Conservation (phyloP, 2,329 filamentous ascomycete species). For the Aspergillus sp. region DNA sequence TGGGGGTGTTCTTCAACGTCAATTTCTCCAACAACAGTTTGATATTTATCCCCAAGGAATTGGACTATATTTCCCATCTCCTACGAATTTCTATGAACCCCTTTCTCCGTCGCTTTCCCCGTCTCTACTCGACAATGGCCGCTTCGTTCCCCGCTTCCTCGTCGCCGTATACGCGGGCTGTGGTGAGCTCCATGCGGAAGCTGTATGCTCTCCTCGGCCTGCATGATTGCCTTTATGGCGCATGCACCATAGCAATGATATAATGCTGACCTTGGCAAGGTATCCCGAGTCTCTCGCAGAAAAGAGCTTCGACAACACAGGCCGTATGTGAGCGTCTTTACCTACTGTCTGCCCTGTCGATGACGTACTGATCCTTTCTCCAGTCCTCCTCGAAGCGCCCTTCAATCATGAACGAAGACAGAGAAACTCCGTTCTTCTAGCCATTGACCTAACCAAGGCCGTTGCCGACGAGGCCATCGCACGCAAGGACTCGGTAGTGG, state of each 20-base stretch:
- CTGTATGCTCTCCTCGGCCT: slow-evolving; percentile 57
- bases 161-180: slow-evolving; percentile 65
- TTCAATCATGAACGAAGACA: slow-evolving; percentile 57
- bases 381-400: slow-evolving; percentile 69
- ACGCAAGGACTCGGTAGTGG: slow-evolving; percentile 71
- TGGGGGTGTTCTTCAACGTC: not conserved
- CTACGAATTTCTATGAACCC: slow-evolving; percentile 22
- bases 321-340: slow-evolving; percentile 49
- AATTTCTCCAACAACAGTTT: not conserved
- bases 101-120: slow-evolving; percentile 17
- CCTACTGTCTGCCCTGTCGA: not conserved
- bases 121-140: slow-evolving; percentile 35
- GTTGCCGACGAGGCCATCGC: slow-evolving; percentile 89
- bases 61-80: not conserved
- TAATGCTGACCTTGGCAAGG: slow-evolving; percentile 45
- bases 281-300: slow-evolving; percentile 91
- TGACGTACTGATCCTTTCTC: slow-evolving; percentile 6
- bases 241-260: not conserved
- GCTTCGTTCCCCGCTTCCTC: slow-evolving; percentile 32
- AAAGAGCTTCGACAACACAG: slow-evolving; percentile 94
- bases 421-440: slow-evolving; percentile 71
- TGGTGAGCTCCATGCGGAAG: slow-evolving; percentile 75
- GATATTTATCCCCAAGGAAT: not conserved
- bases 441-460: slow-evolving; percentile 84
- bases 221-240: slow-evolving; percentile 3